phyloP scores from a whole-genome alignment of 129 eudicot genomes.

The Calendula officinalis region DNA sequence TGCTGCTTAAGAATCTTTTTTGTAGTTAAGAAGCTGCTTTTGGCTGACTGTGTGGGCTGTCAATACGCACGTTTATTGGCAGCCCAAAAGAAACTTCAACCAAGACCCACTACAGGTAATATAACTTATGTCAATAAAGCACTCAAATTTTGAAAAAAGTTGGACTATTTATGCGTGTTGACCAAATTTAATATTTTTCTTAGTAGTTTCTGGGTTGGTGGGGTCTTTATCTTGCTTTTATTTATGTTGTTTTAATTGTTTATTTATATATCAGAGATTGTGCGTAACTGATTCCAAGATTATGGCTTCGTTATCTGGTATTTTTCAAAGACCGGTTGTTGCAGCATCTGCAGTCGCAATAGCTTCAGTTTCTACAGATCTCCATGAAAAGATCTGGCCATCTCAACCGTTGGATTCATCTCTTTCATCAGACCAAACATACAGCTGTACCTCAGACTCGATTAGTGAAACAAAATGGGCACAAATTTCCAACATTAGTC shows the following conservation, averaged over 20 bases:
- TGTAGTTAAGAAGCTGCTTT: slow-evolving; percentile 33
- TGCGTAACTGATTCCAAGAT: slow-evolving; percentile 27
- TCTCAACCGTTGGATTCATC: slow-evolving; percentile 35
- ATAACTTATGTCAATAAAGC: too few species aligned
- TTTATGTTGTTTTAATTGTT: not conserved
- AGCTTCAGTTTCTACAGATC: slow-evolving; percentile 87
- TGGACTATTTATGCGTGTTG: slow-evolving; percentile 25
- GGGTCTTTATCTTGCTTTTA: slow-evolving; percentile 16
- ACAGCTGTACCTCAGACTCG: slow-evolving; percentile 27
- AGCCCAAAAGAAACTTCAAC: slow-evolving; percentile 30
- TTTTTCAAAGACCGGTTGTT: slow-evolving; percentile 79
- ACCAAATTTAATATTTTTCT: slow-evolving; percentile 7
- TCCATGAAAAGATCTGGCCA: slow-evolving; percentile 61
- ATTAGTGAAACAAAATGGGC: slow-evolving; percentile 34
- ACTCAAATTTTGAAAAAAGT: slow-evolving; percentile 29
- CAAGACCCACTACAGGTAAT: slow-evolving; percentile 39
- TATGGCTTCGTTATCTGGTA: slow-evolving; percentile 80
- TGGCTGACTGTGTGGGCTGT: slow-evolving; percentile 42
- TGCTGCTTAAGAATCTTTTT: slow-evolving; percentile 18
- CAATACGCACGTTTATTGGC: slow-evolving; percentile 46
- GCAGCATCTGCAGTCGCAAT: slow-evolving; percentile 96
- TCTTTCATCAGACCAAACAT: slow-evolving; percentile 45
- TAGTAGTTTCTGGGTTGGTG: not conserved
- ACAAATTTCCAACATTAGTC: slow-evolving; percentile 50
- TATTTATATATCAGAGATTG: slow-evolving; percentile 34